Evolutionary conservation across 2,329 filamentous ascomycete genomes (phyloP).

Genomic region (Coniella lustricola): DNA sequence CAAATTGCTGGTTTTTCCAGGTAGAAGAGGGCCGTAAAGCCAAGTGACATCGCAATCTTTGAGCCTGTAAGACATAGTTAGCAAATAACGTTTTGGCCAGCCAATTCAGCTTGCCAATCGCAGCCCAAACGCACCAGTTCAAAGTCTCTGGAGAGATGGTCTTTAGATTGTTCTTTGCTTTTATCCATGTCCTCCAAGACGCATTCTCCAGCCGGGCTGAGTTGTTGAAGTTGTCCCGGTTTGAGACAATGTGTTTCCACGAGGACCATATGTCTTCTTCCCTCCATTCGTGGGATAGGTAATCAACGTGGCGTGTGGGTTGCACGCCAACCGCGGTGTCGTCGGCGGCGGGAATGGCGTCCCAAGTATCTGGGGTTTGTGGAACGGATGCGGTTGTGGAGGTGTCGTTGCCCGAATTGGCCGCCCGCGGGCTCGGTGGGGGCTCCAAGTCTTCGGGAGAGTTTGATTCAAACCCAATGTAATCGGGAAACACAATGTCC

Average conservation of each 20-base stretch:
- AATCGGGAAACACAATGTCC: constrained; percentile 20
- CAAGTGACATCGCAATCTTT: constrained; percentile 97
- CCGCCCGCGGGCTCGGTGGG: constrained; percentile 42
- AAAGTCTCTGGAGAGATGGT: constrained; percentile 87
- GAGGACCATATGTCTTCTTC: constrained; percentile 98
- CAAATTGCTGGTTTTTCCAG: constrained; percentile 34
- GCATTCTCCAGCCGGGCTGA: constrained; percentile 84
- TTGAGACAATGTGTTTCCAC: constrained; percentile 86
- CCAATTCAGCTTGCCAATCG: background rate
- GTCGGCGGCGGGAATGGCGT: constrained; percentile 56
- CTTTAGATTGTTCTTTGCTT: constrained; percentile 77
- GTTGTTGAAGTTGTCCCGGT: constrained; percentile 72
- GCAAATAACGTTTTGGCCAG: background rate
- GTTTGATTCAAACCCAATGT: constrained; percentile 16
- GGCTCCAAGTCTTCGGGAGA: constrained; percentile 43
- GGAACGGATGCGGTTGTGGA: constrained; percentile 48
- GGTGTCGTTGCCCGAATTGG: constrained; percentile 44
- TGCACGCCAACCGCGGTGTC: constrained; percentile 68
- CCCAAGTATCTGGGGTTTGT: constrained; percentile 44
- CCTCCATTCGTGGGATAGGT: constrained; percentile 85
- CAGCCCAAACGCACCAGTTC: constrained; percentile 65
- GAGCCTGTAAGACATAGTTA: constrained; percentile 50
- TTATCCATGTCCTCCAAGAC: constrained; percentile 95
- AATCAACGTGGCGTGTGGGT: constrained; percentile 88
- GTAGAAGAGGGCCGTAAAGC: constrained; percentile 90